Evolutionary conservation across 2,329 filamentous ascomycete species (phyloP), one percentile per base, ranked within the genome.

Genomic region (Cercospora zeina): DNA sequence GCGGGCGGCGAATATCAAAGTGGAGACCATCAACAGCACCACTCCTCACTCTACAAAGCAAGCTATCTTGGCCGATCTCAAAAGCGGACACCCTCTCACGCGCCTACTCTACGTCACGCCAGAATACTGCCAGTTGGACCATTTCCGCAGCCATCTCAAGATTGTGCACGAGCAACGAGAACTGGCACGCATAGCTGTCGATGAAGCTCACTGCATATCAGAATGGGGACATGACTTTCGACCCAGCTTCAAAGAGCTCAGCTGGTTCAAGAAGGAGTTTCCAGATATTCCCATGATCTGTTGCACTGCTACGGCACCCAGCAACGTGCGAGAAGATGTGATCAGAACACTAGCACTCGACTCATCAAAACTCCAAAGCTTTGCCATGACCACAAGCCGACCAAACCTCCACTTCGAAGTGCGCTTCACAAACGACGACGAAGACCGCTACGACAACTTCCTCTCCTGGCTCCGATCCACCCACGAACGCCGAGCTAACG

Each of bases 181-280:
- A 76, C 84, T 97, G n/a, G 88, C 89, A 9, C 86, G 93, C 13
- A 86, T 97, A 66, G 93, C 90, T 53, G 87, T 97, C 61, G 93
- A 97, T 72, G 93, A 97, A 78, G 93, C 93, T 1, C 93, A 97
- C 75, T 97, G 93, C 45, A 96, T 97, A 69, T 96, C 91, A 24
- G 93, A 97, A 86, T 97, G 93, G 93, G 93, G 93, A 1, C 93
- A 97, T 74, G 93, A 97, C 75, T 97, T 97, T 74, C 89, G 93
- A n/a, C 90, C 88, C 36, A 90, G 92, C 61, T 97, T 96, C 77
- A 92, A 95, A 72, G 85, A 89, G 19, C 82, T 97, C 6, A 88
- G 85, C 1, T 97, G 91, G 87, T 95, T 97, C 79, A 88, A 90
- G 68, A 82, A 86, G 54, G 87, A 87, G 5, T 92, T 95, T 67